These are phyloP conservation scores for Neoboletus magnificus DNA, from an alignment of 768 basidiomycete genomes.

Conservation along the genomic window DNA sequence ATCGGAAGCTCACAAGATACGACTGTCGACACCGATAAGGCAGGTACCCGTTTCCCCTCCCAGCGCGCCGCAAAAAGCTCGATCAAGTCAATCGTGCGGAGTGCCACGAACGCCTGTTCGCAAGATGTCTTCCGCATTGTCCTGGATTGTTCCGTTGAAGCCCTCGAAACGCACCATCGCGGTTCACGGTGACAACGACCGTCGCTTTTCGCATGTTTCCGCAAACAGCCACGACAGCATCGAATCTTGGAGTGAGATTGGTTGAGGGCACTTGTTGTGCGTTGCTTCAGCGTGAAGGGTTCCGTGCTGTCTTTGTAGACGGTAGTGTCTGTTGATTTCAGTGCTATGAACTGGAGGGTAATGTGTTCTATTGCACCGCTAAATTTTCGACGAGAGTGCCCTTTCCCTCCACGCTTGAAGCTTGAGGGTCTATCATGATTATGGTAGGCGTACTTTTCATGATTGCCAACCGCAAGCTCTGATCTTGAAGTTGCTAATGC, in stretches of 20 bases:
- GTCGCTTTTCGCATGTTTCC: constrained; percentile 6
- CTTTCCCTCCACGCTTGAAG: background rate
- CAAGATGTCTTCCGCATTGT: constrained; percentile 22
- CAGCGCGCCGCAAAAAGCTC: constrained; percentile 25
- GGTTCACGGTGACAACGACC: constrained; percentile 3
- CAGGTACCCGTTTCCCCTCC: constrained; percentile 20
- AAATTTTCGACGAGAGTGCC: background rate
- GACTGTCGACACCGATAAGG: constrained; percentile 22
- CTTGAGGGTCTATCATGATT: background rate
- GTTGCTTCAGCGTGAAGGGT: constrained; percentile 5
- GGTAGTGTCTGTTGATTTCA: background rate
- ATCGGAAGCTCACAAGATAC: background rate
- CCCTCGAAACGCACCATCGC: constrained; percentile 5
- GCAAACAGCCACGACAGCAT: constrained; percentile 32
- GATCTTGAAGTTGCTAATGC: background rate
- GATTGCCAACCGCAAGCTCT: background rate
- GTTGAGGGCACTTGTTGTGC: background rate
- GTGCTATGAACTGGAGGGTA: background rate
- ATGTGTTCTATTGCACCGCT: background rate
- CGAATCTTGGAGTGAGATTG: constrained; percentile 35
- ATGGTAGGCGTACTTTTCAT: background rate
- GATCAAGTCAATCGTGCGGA: constrained; percentile 13
- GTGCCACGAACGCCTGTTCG: constrained; percentile 8
- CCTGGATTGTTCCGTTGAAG: constrained; percentile 27
- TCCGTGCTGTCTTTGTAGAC: constrained; percentile 15